Evolutionary conservation across 768 basidiomycete species (phyloP).

Genomic region (Nidularia sp.): DNA sequence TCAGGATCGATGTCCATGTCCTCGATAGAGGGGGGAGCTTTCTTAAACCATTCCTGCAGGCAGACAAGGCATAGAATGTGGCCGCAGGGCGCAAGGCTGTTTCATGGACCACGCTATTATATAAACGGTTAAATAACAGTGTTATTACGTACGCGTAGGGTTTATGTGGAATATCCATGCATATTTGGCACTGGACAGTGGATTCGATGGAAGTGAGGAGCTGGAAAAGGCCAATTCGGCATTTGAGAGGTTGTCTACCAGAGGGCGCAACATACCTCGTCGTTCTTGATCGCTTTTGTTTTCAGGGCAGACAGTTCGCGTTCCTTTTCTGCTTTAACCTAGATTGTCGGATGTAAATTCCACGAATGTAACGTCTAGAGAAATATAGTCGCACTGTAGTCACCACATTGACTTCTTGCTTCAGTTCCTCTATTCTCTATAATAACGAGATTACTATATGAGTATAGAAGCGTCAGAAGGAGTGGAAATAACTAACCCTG

Average conservation of each 20-base stretch:
- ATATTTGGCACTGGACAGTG: slow-evolving; percentile 71
- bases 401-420: slow-evolving; percentile 25
- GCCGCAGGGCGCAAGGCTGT: slow-evolving; percentile 70
- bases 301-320: slow-evolving; percentile 39
- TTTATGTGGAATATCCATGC: slow-evolving; percentile 62
- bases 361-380: neutral
- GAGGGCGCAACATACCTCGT: slow-evolving; percentile 42
- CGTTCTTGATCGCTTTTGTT: slow-evolving; percentile 42
- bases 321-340: slow-evolving; percentile 45
- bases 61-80: slow-evolving; percentile 73
- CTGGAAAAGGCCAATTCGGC: slow-evolving; percentile 21
- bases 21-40: slow-evolving; percentile 45
- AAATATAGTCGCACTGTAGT: slow-evolving; percentile 10
- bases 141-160: slow-evolving; percentile 58
- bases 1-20: slow-evolving; percentile 33
- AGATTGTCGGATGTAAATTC: neutral
- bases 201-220: slow-evolving; percentile 52
- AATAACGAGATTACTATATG: neutral
- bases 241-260: neutral
- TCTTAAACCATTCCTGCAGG: slow-evolving; percentile 75
- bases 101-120: neutral
- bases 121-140: too few relatives aligned
- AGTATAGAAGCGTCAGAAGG: neutral
- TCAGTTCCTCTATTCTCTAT: slow-evolving; percentile 55
- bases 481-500: slow-evolving; percentile 37